A percentile compares a stretch with the other conserved stretches of the same genome.
Conservation (phyloP, 2,329 filamentous ascomycete genomes). For the Claviceps sp. region DNA sequence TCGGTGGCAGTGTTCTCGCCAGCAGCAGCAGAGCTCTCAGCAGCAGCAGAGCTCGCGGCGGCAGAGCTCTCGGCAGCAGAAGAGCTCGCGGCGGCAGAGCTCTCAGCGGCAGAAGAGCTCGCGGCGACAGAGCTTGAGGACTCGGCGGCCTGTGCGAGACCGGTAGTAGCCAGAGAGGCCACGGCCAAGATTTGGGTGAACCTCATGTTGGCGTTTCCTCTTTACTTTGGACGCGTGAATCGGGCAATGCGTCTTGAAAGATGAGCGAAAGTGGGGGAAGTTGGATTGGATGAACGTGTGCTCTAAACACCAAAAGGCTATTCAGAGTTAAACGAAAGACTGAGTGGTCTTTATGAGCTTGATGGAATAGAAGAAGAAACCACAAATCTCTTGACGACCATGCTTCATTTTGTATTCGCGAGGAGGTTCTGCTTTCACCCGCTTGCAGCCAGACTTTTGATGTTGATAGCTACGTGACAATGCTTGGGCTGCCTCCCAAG, state of each 20-base stretch:
- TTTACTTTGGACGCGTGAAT: not conserved
- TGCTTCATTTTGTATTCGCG: not conserved
- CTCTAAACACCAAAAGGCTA: not conserved
- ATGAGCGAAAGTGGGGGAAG: slow-evolving; percentile 9
- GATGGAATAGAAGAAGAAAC: not conserved
- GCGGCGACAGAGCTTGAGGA: not conserved
- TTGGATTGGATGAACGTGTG: slow-evolving; percentile 1
- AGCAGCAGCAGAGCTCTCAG: not conserved
- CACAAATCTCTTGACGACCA: not conserved
- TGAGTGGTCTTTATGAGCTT: not conserved
- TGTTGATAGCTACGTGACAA: not conserved
- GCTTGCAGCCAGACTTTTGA: slow-evolving; percentile 1
- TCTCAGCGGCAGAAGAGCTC: not conserved
- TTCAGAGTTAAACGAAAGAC: not conserved
- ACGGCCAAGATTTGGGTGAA: slow-evolving; percentile 17
- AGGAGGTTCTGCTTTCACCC: not conserved
- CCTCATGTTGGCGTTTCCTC: slow-evolving; percentile 20
- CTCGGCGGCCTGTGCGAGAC: not conserved
- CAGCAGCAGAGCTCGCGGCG: not conserved
- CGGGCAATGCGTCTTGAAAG: not conserved
- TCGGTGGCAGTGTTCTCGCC: not conserved
- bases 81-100: not conserved
- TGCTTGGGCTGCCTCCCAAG: not conserved
- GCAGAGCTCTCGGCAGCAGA: not conserved
- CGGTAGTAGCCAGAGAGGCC: slow-evolving; percentile 2